Evolutionary conservation across 108 stramenopile genomes (phyloP).

Genomic region (Cyclotella kingstonii): DNA sequence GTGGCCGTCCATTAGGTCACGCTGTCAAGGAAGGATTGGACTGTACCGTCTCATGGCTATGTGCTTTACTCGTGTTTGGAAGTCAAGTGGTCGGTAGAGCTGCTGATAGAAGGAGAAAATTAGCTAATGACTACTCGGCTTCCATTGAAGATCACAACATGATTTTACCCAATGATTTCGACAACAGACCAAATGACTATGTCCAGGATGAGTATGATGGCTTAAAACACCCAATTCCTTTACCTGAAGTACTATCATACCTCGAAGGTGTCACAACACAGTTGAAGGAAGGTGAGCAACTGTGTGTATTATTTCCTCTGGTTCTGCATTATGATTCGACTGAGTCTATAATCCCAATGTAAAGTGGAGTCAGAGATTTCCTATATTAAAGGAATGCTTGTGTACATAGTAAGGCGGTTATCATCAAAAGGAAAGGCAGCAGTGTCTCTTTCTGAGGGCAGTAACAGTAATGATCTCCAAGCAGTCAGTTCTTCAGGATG

Average conservation of each 20-base stretch:
- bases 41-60: slow-evolving; percentile 74
- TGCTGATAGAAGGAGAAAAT: slow-evolving; percentile 62
- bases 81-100: slow-evolving; percentile 54
- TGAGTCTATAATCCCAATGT: background rate
- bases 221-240: slow-evolving; percentile 67
- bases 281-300: slow-evolving; percentile 24
- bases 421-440: slow-evolving; percentile 43
- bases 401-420: slow-evolving; percentile 61
- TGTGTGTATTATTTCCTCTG: background rate
- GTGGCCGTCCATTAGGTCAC: slow-evolving; percentile 66
- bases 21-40: slow-evolving; percentile 78
- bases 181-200: slow-evolving; percentile 58
- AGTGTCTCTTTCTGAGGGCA: slow-evolving; percentile 31
- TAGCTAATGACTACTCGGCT: background rate
- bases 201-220: slow-evolving; percentile 45
- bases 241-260: slow-evolving; percentile 67
- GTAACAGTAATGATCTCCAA: slow-evolving; percentile 11
- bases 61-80: slow-evolving; percentile 60
- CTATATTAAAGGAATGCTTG: slow-evolving; percentile 64
- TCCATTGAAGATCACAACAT: slow-evolving; percentile 3
- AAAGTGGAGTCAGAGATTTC: slow-evolving; percentile 62
- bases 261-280: slow-evolving; percentile 45
- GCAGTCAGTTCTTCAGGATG: slow-evolving; percentile 48
- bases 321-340: background rate
- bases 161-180: slow-evolving; percentile 61